These are phyloP conservation scores for Leccinum uliginosum DNA, from an alignment of 768 basidiomycete genomes.

Conservation along the genomic window DNA sequence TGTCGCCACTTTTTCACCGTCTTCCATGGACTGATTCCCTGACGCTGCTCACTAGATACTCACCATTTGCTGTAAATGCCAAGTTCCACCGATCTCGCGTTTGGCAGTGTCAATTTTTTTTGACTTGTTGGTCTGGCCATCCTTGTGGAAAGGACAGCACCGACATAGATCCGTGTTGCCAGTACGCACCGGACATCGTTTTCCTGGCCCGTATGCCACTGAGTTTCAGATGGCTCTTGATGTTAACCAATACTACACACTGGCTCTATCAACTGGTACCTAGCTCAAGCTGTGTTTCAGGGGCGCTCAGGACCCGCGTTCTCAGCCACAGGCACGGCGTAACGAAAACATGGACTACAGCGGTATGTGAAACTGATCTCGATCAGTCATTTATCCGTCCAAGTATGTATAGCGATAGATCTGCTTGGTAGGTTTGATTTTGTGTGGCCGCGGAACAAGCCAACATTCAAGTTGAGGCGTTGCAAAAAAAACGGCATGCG, in stretches of 20 bases:
- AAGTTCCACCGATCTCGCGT: too few relatives aligned
- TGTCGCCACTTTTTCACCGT: background rate
- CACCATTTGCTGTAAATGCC: background rate
- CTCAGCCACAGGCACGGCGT: background rate
- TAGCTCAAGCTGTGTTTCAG: background rate
- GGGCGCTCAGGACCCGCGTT: background rate
- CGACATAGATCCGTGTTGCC: background rate
- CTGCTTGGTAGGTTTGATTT: too few relatives aligned
- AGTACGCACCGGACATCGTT: background rate
- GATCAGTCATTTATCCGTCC: background rate
- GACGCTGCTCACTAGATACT: background rate
- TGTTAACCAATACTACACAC: background rate
- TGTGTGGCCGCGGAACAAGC: too few relatives aligned
- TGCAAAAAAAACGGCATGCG: too few relatives aligned
- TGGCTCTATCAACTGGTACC: background rate
- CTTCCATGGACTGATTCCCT: background rate
- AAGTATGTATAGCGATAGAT: too few relatives aligned
- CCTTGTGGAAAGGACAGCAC: background rate
- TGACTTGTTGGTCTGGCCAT: background rate
- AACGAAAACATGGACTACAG: background rate
- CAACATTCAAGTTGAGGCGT: background rate
- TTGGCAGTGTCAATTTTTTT: background rate
- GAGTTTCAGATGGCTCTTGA: background rate
- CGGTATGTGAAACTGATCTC: background rate
- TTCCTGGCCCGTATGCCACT: background rate